Evolutionary conservation across 2,329 filamentous ascomycete genomes (phyloP), one percentile per base, ranked within the genome.

Genomic region (Trichophyton rubrum): DNA sequence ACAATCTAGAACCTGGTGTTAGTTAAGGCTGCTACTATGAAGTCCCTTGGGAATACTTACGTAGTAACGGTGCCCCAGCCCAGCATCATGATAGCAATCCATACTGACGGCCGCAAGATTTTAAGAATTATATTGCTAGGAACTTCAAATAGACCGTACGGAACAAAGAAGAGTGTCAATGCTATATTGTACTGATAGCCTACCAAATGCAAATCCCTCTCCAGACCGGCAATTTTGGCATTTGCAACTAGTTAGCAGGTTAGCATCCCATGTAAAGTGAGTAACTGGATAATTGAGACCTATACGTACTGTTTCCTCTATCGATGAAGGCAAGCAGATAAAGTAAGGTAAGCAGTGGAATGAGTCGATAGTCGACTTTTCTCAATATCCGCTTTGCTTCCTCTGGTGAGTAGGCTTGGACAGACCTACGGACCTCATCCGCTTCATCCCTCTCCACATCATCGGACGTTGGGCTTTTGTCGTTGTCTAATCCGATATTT

Each of bases 301-400:
- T 30, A 38, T 13, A 59, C 61, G 59, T 38, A 63, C 59, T 63
- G 17, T 75, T 60, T 62, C 74, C 77, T 70, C 87, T 78, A 68
- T 90, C 88, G 8, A 91, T 74, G 69, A 90, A 91, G 64, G 84
- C 86, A 64, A 90, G 83, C 13, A 90, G 78, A 69, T 91, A 92
- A 11, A 76, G 65, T 27, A 75, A 60, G 33, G 75, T 72, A 24
- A 75, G 69, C n/a, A 75, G 68, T 1, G 74, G 74, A 51, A 76
- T 65, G 56, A 76, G 72, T 56, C 73, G 70, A 35, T 70, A 56
- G 58, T 76, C 74, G 51, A 76, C 71, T 59, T 75, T 76, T 43
- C 73, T 62, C 20, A 75, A 62, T 15, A 75, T 70, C 60, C 63
- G 30, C 40, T 51, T 65, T 1, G 60, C 49, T 40, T 65, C 62